A percentile compares a stretch with the other conserved stretches of the same genome.
Conservation (phyloP, 2,329 filamentous ascomycete species). For the Metarhizium robertsii region DNA sequence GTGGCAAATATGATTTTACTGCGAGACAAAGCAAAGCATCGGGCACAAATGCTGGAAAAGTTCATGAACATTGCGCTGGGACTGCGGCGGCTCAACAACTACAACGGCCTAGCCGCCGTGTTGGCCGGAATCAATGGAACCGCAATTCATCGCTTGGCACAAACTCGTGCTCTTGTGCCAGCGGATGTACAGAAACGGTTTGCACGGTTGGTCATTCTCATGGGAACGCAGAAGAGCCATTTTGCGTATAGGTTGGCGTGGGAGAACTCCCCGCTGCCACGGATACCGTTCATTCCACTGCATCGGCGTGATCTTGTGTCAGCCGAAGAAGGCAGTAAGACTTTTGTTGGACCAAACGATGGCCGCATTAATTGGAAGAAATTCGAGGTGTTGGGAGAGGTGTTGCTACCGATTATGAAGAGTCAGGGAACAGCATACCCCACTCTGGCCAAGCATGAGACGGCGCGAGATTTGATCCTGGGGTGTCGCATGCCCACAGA, state of each 20-base stretch:
- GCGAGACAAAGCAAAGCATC: constrained; percentile 91
- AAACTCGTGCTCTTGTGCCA: constrained; percentile 70
- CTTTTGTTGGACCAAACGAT: constrained; percentile 65
- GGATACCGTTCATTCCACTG: constrained; percentile 88
- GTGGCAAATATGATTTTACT: constrained; percentile 78
- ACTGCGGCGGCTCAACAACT: constrained; percentile 88
- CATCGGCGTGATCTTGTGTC: constrained; percentile 84
- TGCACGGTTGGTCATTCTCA: constrained; percentile 78
- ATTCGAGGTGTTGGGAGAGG: constrained; percentile 91
- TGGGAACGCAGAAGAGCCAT: constrained; percentile 87
- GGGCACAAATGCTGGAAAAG: constrained; percentile 84
- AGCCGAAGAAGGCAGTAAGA: constrained; percentile 85
- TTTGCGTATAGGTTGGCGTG: constrained; percentile 94
- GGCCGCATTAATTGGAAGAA: constrained; percentile 95
- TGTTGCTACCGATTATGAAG: constrained; percentile 81
- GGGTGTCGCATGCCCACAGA: constrained; percentile 75
- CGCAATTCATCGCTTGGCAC: constrained; percentile 71
- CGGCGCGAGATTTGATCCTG: constrained; percentile 64
- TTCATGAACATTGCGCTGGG: constrained; percentile 87
- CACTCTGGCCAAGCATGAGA: constrained; percentile 59
- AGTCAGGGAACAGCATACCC: constrained; percentile 81
- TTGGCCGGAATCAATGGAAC: constrained; percentile 87
- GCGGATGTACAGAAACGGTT: constrained; percentile 71
- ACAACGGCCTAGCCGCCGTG: constrained; percentile 90
- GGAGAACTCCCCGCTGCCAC: constrained; percentile 85